Base-by-base conservation (phyloP, 2,329 filamentous ascomycete species). In the Sclerotinia subarctica region DNA sequence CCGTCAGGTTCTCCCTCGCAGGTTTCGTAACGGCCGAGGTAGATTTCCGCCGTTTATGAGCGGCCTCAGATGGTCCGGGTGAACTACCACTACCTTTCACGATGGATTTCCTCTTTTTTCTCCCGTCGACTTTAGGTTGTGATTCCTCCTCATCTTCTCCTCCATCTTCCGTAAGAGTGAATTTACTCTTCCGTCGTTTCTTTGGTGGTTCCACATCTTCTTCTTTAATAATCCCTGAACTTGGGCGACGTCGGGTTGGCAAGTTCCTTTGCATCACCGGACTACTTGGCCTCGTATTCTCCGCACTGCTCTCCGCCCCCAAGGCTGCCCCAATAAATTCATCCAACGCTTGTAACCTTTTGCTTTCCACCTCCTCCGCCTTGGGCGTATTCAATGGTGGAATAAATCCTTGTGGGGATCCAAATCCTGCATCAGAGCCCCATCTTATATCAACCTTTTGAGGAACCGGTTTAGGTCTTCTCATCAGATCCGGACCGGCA, bases 351-450 rank as follows among this genome's bases (percentile, higher is more conserved):
- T 84, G 82, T 21, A 89, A 78, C 54, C 88, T 81, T 46, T 83
- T 81, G 69, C 84, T 82, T 49, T 85, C 83, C 44, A 88, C 78
- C 17, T 84, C 82, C 69, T 89, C 86, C 44, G 82, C 81, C 3
- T 86, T 86, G 49, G 89, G 87, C 72, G 85, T 83, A 69, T 83
- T 79, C 8, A 83, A 81, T 13, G 81, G 81, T 0, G 88, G 84
- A 8, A 85, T 79, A 73, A 88, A 92, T n/a, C 82, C 83, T 72
- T 86, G 85, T 7, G 82, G 76, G 29, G 79, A 78, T 70, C 80
- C 83, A 75, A 92, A 92, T 68, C 81, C 86, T n/a, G 83, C 77
- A 77, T 92, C 90, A 0, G 90, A 90, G 13, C 90, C 90, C 85
- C 87, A 92, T 70, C 86, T 85, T 56, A 90, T 81, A 51, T 77